Conservation (phyloP, 2,329 filamentous ascomycete genomes). For the Exophiala xenobiotica region DNA sequence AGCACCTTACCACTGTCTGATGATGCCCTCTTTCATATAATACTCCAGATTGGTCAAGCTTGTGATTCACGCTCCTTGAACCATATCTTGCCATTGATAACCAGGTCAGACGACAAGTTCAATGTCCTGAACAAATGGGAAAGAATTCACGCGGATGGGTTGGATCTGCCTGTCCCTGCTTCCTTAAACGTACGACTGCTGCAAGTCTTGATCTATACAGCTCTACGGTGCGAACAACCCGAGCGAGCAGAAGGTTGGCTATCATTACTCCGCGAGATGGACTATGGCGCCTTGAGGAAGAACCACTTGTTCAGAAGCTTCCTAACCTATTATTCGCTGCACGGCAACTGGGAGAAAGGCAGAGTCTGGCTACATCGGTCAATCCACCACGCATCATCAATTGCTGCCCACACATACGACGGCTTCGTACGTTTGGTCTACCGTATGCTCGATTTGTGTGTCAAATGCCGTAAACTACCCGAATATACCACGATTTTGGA, state of each 20-base stretch:
- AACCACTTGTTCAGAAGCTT: slow-evolving; percentile 25
- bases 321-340: slow-evolving; percentile 21
- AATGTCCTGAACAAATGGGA: slow-evolving; percentile 24
- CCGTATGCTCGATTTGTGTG: slow-evolving; percentile 29
- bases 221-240: slow-evolving; percentile 24
- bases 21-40: slow-evolving; percentile 17
- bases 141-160: slow-evolving; percentile 15
- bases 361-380: slow-evolving; percentile 23
- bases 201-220: slow-evolving; percentile 20
- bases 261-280: slow-evolving; percentile 17
- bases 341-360: slow-evolving; percentile 26
- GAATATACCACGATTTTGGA: slow-evolving; percentile 26
- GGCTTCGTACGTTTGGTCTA: slow-evolving; percentile 22
- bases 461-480: slow-evolving; percentile 22
- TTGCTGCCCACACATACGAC: slow-evolving; percentile 15
- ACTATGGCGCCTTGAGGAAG: slow-evolving; percentile 15
- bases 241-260: slow-evolving; percentile 28
- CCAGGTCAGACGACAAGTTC: slow-evolving; percentile 8
- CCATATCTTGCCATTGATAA: slow-evolving; percentile 17
- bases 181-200: slow-evolving; percentile 19
- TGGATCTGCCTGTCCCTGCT: slow-evolving; percentile 24
- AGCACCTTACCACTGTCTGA: slow-evolving; percentile 23
- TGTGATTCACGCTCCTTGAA: slow-evolving; percentile 21
- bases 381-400: slow-evolving; percentile 18
- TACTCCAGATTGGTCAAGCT: slow-evolving; percentile 17